Conservation (phyloP, 768 basidiomycete species). For the Rhodotorula babjevae region DNA sequence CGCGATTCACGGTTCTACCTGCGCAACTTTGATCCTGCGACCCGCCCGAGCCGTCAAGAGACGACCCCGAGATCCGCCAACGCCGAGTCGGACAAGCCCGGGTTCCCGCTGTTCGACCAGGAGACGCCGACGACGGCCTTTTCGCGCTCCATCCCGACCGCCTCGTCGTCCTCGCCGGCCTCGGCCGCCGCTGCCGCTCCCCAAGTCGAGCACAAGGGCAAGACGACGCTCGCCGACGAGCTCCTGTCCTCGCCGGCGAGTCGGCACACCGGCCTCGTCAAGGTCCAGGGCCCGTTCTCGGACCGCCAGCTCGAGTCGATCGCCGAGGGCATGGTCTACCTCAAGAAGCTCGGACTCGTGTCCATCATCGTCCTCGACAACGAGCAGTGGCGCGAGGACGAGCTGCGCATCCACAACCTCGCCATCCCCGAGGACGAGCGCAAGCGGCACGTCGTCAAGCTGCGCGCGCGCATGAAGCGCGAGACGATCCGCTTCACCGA, state of each 20-base stretch:
- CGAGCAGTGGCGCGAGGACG: conserved; percentile 65
- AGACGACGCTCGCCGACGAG: conserved; percentile 16
- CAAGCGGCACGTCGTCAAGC: conserved; percentile 8
- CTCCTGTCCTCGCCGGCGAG: conserved; percentile 59
- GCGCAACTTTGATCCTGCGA: conserved; percentile 76
- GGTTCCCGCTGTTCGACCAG: conserved; percentile 45
- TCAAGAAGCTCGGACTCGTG: conserved; percentile 91
- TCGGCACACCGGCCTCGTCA: conserved; percentile 86
- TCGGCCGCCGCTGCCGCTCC: conserved; percentile 8
- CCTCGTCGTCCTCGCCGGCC: conserved; percentile 59
- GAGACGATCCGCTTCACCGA: conserved; percentile 81
- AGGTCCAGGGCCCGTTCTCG: conserved; percentile 91
- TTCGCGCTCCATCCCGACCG: conserved; percentile 43
- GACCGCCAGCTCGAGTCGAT: conserved; percentile 91
- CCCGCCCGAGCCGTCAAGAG: conserved; percentile 22
- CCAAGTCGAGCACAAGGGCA: background rate
- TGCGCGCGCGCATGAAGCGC: conserved; percentile 51
- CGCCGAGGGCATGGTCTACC: conserved; percentile 83
- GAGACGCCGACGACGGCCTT: conserved; percentile 45
- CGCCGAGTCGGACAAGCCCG: conserved; percentile 36
- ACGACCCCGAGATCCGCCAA: background rate
- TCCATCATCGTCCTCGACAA: conserved; percentile 92
- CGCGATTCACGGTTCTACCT: conserved; percentile 87
- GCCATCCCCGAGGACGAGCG: conserved; percentile 3
- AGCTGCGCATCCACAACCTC: conserved; percentile 39